These are phyloP conservation scores for Apiotrichum siamense DNA, from an alignment of 1,284 basidiomycete genomes.

Conservation along the genomic window DNA sequence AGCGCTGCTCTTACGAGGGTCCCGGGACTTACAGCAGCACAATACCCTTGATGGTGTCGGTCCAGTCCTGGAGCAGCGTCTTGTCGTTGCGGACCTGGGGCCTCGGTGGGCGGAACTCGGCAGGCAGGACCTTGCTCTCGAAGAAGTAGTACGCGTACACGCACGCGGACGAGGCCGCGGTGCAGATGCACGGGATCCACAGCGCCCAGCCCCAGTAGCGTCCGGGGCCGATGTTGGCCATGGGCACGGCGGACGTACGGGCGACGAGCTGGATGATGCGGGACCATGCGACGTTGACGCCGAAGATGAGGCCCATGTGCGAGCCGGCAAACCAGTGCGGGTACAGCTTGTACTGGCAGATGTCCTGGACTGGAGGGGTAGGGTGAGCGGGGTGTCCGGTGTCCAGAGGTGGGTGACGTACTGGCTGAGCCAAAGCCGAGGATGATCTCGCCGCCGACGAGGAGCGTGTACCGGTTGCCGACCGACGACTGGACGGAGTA, in stretches of 20 bases:
- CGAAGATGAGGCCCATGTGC: conserved; percentile 31
- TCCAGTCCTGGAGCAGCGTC: conserved; percentile 8
- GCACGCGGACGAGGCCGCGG: neutral
- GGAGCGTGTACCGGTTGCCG: conserved; percentile 22
- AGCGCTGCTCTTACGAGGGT: neutral
- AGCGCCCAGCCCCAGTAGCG: conserved; percentile 35
- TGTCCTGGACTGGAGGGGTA: conserved; percentile 13
- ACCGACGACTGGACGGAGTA: conserved; percentile 21
- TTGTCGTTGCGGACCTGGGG: conserved; percentile 8
- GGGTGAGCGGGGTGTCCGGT: conserved; percentile 22
- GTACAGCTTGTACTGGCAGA: conserved; percentile 37
- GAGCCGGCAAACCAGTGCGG: conserved; percentile 39
- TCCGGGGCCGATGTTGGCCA: conserved; percentile 28
- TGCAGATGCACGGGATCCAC: conserved; percentile 22
- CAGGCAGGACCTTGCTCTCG: conserved; percentile 31
- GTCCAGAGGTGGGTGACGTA: conserved; percentile 1
- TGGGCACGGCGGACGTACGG: conserved; percentile 30
- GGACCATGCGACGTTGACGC: conserved; percentile 36
- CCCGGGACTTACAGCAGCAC: neutral
- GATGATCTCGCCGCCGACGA: conserved; percentile 30
- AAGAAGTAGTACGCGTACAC: conserved; percentile 38
- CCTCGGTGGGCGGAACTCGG: conserved; percentile 6
- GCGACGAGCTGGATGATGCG: conserved; percentile 30
- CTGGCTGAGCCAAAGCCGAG: conserved; percentile 30
- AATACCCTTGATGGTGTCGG: neutral